A percentile compares a stretch with the other conserved stretches of the same genome.
Evolutionary conservation across 2,329 filamentous ascomycete species (phyloP).

Genomic region (Cercospora zeina): DNA sequence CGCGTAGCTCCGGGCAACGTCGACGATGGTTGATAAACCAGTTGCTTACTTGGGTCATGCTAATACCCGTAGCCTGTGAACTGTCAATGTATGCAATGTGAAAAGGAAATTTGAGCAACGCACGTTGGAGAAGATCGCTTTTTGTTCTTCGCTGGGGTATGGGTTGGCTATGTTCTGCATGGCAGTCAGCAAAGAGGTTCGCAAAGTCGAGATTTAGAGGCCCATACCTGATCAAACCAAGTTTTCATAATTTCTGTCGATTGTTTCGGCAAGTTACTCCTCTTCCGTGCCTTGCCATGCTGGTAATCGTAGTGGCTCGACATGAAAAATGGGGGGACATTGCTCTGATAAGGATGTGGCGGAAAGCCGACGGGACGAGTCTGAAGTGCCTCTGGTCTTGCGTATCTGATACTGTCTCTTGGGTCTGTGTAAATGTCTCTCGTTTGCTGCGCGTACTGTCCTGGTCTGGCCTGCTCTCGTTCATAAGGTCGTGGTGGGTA

Average conservation of each 20-base stretch:
- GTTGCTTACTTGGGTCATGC: slow-evolving; percentile 46
- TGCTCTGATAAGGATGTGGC: slow-evolving; percentile 28
- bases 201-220: neutral
- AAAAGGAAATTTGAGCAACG: slow-evolving; percentile 16
- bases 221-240: slow-evolving; percentile 42
- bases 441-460: slow-evolving; percentile 17
- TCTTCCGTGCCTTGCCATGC: slow-evolving; percentile 41
- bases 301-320: slow-evolving; percentile 43
- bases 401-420: slow-evolving; percentile 25
- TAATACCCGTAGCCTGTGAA: slow-evolving; percentile 40
- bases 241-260: slow-evolving; percentile 45
- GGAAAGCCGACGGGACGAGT: slow-evolving; percentile 21
- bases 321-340: slow-evolving; percentile 36
- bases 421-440: slow-evolving; percentile 23
- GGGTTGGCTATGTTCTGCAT: slow-evolving; percentile 42
- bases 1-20: slow-evolving; percentile 42
- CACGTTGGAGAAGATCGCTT: slow-evolving; percentile 40
- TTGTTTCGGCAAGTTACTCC: slow-evolving; percentile 44
- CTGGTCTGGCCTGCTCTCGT: slow-evolving; percentile 18
- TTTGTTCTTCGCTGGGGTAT: slow-evolving; percentile 44
- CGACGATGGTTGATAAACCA: slow-evolving; percentile 46
- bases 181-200: neutral
- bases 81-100: slow-evolving; percentile 5
- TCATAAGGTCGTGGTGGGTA: slow-evolving; percentile 26
- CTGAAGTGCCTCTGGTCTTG: slow-evolving; percentile 26